These are phyloP conservation scores for Platanthera zijinensis DNA, from an alignment of 106 monocot species.

Conservation along the genomic window DNA sequence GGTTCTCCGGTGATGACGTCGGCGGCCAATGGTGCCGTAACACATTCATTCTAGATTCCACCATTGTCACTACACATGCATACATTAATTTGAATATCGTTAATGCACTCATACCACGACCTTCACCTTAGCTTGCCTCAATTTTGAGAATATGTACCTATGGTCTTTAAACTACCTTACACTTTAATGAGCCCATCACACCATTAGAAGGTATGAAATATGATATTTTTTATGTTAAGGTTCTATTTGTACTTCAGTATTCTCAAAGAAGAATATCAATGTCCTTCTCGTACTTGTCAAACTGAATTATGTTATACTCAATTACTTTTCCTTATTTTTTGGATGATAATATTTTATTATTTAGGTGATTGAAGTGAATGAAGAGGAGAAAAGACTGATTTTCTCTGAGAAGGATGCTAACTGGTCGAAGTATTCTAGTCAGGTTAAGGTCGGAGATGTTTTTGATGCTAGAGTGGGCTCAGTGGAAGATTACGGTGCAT, in stretches of 20 bases:
- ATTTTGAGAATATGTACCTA: too few species aligned
- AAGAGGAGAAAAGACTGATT: conserved; percentile 67
- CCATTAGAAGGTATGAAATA: too few species aligned
- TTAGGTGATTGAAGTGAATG: conserved; percentile 67
- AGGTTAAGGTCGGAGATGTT: conserved; percentile 53
- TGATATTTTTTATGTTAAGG: too few species aligned
- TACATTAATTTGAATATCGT: too few species aligned
- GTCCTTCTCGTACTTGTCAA: not conserved
- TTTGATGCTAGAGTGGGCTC: conserved; percentile 70
- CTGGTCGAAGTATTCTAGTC: conserved; percentile 62
- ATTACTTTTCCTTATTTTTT: not conserved
- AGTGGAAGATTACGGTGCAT: conserved; percentile 94
- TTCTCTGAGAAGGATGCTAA: conserved; percentile 84
- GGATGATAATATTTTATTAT: not conserved
- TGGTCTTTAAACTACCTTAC: too few species aligned
- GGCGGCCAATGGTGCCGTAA: too few species aligned
- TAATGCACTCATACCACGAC: too few species aligned
- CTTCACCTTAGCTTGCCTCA: too few species aligned
- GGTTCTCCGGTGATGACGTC: too few species aligned
- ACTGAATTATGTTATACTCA: not conserved
- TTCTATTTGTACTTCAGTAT: not conserved
- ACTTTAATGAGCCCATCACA: too few species aligned
- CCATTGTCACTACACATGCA: too few species aligned
- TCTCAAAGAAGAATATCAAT: not conserved
- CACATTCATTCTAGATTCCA: too few species aligned